Base-by-base conservation (phyloP, 768 basidiomycete genomes). In the Favolaschia claudopus region DNA sequence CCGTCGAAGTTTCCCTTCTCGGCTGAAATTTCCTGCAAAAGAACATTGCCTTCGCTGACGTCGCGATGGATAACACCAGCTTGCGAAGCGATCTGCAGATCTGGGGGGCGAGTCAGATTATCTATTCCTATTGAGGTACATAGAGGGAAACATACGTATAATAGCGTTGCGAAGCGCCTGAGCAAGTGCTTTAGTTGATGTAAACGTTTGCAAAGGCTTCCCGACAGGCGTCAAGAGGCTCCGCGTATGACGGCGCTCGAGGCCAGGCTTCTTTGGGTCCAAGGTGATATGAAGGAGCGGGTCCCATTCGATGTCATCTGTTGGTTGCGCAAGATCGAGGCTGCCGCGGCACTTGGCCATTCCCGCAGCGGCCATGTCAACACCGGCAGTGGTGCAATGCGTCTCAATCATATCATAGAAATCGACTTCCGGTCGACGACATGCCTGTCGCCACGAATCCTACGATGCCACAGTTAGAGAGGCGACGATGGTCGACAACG, bases 41-140 rank as follows among this genome's bases (percentile, higher is more conserved):
- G 43, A 10, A 55, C 31, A 36, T 55, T 55, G 25, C 44, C 54
- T 19, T 46, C 44, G 36, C 54, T 55, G 13, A 55, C 31, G 34
- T 55, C 54, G 54, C 54, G 54, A 31, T 55, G 54, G 14, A 46
- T 9, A 32, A 46, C 31, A 29, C 54, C 54, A 32, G 54, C 54
- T 12, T 46, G 8, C 29, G 25, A 55, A 17, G 54, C 43, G 20
- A 38, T 37, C 27, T 47, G 2, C 34, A 37, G 54, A 29, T 47
- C 54, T 55, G 32, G n/a, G n/a, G n/a, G n/a, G n/a, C n/a, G 8
- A 33, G 31, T 7, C 12, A 33, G 25, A 25, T 45, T 12, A 34
- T 25, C 27, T 7, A 32, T 31, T 2, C 5, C 19, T 19, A 3
- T 20, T 6, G 7, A 31, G 33, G 29, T 17, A 28, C 39, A 19